Base-by-base conservation (phyloP, 441 rosid genomes). In the Corymbia citriodora region DNA sequence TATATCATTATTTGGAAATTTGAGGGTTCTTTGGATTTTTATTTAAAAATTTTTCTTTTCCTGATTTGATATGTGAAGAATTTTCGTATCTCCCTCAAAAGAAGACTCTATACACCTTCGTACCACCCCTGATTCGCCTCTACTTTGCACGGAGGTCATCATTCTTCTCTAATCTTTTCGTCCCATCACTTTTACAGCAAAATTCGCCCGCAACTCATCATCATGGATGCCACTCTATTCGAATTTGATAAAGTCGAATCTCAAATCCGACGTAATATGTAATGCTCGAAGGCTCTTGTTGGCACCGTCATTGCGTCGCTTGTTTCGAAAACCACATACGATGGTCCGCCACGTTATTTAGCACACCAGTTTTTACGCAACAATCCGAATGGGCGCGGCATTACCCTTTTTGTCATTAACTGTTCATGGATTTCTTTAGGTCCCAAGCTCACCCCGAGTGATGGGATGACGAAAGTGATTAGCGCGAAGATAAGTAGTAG, bases 271-370 rank as follows among this genome's bases (percentile, higher is more conserved):
- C 52, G 7, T 79, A 23, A 12, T n/a, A 14, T 14, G 16, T 23
- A 15, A 12, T 45, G 17, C 6, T 79, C 1, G 7, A 45, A 49
- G 18, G 23, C 18, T 79, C 17, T 79, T 45, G 6, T 17, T 9
- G 45, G 21, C 17, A 40, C 25, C 10, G 4, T 2, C 7, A 23
- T 0, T 0, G 6, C 23, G n/a, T 23, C 49, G 8, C n/a, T 36
- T 33, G 50, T 40, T 40, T 74, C 29, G 29, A 40, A 11, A 11
- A 21, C n/a, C 52, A 40, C 45, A 1, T 2, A 33, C 1, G 8
- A 70, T 40, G 9, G 9, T 21, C 17, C 2, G 3, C n/a, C 10
- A 2, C 6, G 3, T 74, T 45, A 40, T 12, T 27, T 45, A 79
- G 52, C 2, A 79, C 8, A 7, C n/a, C 4, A 45, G 10, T 23